Conservation (phyloP, 208 protist genomes). For the Crithidia acanthocephali region DNA sequence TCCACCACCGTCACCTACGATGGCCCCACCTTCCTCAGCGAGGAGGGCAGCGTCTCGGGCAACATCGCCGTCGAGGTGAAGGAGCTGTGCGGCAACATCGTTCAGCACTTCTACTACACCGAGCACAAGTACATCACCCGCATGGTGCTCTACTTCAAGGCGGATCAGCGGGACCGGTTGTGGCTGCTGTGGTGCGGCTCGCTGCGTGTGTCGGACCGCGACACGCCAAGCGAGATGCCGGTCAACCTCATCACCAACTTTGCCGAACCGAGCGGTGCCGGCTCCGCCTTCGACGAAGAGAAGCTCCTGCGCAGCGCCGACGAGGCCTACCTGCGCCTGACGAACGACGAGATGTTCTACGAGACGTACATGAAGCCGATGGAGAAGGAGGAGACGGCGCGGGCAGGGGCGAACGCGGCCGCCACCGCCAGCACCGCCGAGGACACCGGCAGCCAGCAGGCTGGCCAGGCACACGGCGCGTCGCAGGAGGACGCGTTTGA, state of each 20-base stretch:
- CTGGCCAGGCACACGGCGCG: not conserved
- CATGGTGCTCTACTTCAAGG: constrained; percentile 93
- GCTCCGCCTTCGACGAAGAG: constrained; percentile 56
- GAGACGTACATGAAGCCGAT: constrained; percentile 71
- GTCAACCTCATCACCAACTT: constrained; percentile 84
- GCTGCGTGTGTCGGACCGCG: constrained; percentile 75
- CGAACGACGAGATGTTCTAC: constrained; percentile 80
- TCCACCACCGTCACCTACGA: constrained; percentile 84
- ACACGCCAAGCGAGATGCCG: constrained; percentile 72
- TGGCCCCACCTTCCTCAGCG: constrained; percentile 79
- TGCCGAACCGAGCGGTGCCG: constrained; percentile 41
- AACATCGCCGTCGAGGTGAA: constrained; percentile 80
- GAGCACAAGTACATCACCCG: constrained; percentile 93
- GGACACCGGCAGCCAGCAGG: constrained; percentile 12
- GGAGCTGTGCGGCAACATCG: constrained; percentile 78
- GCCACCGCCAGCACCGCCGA: constrained; percentile 8
- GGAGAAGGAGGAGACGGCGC: constrained; percentile 21
- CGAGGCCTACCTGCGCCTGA: constrained; percentile 56
- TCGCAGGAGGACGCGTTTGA: constrained; percentile 32
- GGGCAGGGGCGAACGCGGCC: constrained; percentile 1
- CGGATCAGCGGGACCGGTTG: constrained; percentile 64
- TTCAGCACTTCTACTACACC: constrained; percentile 89
- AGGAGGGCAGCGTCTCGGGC: constrained; percentile 76
- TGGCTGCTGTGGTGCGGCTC: constrained; percentile 90
- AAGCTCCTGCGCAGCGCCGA: constrained; percentile 59